Percentiles rank a stretch among this genome's conserved stretches.
These are phyloP conservation scores for Aspergillus novofumigatus DNA, from an alignment of 2,329 filamentous ascomycete genomes.

Conservation along the genomic window DNA sequence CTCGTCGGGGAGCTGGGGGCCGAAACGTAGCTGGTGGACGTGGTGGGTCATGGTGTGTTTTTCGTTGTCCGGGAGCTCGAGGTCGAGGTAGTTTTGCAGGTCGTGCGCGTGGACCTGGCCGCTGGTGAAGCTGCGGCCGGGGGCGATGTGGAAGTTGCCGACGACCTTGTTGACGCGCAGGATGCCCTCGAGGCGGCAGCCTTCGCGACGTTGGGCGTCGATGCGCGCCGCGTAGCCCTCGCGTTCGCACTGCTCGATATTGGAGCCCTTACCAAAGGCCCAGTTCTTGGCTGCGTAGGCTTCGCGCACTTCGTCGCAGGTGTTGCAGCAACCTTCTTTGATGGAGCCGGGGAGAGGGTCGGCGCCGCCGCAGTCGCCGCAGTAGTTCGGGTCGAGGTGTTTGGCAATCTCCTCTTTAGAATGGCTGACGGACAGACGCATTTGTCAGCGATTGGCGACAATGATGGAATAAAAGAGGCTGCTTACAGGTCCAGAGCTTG, in stretches of 20 bases:
- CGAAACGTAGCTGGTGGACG: constrained; percentile 87
- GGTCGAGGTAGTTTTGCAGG: constrained; percentile 88
- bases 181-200: constrained; percentile 87
- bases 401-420: constrained; percentile 61
- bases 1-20: constrained; percentile 78
- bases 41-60: constrained; percentile 84
- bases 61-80: constrained; percentile 52
- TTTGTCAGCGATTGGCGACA: constrained; percentile 1
- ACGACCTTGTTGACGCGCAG: constrained; percentile 97
- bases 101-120: constrained; percentile 98
- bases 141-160: constrained; percentile 97
- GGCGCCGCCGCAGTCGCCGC: constrained; percentile 89
- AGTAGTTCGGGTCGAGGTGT: constrained; percentile 89
- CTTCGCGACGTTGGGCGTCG: constrained; percentile 82
- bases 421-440: constrained; percentile 49
- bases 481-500: constrained; percentile 65
- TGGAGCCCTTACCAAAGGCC: constrained; percentile 90
- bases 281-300: constrained; percentile 86
- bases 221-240: constrained; percentile 91
- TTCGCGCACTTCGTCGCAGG: constrained; percentile 92
- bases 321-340: constrained; percentile 93
- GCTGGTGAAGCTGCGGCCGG: constrained; percentile 91
- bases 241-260: constrained; percentile 89
- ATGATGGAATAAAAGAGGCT: constrained; percentile 1
- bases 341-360: constrained; percentile 63